Percentiles rank a stretch among this genome's conserved stretches.
Conservation (phyloP, 1,284 basidiomycete genomes). For the Sanghuangporus weigelae region DNA sequence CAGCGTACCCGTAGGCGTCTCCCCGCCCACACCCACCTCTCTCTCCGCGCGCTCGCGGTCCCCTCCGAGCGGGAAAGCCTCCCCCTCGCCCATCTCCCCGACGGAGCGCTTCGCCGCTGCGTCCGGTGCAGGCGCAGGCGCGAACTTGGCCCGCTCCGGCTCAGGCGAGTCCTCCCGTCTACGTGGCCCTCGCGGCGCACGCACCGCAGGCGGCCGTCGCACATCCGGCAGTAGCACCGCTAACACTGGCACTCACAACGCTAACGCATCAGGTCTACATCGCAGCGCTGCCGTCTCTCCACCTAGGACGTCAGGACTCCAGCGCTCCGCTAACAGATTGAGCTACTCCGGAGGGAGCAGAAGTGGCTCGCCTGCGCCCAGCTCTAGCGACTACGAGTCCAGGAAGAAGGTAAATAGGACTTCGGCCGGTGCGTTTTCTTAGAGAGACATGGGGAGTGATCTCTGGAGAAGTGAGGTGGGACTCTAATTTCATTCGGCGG, state of each 20-base stretch:
- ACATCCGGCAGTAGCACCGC: conserved; percentile 40
- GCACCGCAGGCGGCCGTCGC: conserved; percentile 26
- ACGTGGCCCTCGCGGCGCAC: conserved; percentile 48
- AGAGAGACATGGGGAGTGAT: conserved; percentile 73
- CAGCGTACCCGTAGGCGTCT: conserved; percentile 33
- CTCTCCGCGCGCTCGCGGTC: conserved; percentile 40
- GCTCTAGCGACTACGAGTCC: conserved; percentile 24
- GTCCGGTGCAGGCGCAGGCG: conserved; percentile 26
- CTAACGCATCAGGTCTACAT: conserved; percentile 52
- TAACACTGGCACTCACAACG: conserved; percentile 49
- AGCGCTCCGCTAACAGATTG: too few species aligned
- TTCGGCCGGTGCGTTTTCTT: conserved; percentile 49
- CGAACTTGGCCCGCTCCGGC: conserved; percentile 36
- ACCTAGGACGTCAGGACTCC: neutral
- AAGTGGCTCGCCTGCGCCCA: conserved; percentile 8
- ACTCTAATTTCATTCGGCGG: conserved; percentile 8
- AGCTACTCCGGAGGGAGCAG: too few species aligned
- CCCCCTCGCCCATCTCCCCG: conserved; percentile 2
- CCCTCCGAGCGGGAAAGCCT: conserved; percentile 26
- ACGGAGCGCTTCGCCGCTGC: conserved; percentile 26
- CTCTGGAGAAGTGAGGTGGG: conserved; percentile 73
- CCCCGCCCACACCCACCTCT: conserved; percentile 38
- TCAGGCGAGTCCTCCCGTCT: conserved; percentile 40
- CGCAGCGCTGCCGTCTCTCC: conserved; percentile 23
- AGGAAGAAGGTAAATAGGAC: conserved; percentile 37